Evolutionary conservation across 1,284 basidiomycete species (phyloP), one percentile per base, ranked within the genome.

Genomic region (Somion occarium): DNA sequence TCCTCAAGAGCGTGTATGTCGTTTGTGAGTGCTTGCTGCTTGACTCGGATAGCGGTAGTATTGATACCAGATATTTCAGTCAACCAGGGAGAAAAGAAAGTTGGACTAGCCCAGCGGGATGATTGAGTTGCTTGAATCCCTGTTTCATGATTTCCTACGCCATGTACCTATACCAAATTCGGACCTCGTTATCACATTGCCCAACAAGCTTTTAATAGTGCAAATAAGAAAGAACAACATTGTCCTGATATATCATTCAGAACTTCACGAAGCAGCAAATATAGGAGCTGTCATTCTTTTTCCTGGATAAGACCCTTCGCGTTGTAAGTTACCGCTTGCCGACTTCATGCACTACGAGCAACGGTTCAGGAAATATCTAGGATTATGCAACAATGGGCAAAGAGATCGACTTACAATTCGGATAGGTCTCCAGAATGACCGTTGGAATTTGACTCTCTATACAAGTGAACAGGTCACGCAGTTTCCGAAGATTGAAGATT

Each of bases 1-100:
- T 71, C 59, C 58, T 71, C 44, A 71, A 71, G 61, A 61, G 61
- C 39, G 67, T 70, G 15, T 72, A 71, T 53, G 67, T 64, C 38
- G 67, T 72, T 46, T 71, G 70, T 64, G 59, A 69, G 65, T 64
- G 20, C 22, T 13, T 12, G 24, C 38, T 5, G 5, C 46, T 22
- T 20, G 41, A n/a, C 18, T 39, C 11, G 4, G n/a, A 11, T 20
- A 13, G 37, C 19, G 46, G 39, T 46, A 5, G 25, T 13, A 41
- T 38, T 44, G 46, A 48, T 52, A 12, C 12, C 38, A 25, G 15
- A 13, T 18, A 37, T 26, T 51, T 20, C 50, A 65, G 65, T 65
- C 56, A 61, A 67, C 56, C 65, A 67, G 44, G 59, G 60, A 44
- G 61, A 64, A 56, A 54, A 55, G 53, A 61, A 49, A 5, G 62